phyloP scores from a whole-genome alignment of 2,329 filamentous ascomycete genomes.

The Metarhizium rileyi region DNA sequence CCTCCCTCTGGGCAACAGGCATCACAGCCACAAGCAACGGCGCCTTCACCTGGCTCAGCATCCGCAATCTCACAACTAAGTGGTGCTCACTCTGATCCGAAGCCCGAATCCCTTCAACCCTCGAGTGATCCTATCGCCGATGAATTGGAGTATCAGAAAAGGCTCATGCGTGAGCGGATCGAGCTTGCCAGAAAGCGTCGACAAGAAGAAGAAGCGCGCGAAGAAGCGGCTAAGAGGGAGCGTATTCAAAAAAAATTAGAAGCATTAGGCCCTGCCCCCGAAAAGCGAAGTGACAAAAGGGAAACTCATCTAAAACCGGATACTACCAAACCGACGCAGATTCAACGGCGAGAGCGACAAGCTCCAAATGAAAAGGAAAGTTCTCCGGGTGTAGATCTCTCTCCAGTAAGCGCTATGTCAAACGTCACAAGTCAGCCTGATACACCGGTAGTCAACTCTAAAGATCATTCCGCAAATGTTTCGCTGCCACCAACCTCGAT shows the following conservation, averaged over 20 bases:
- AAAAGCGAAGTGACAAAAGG: slow-evolving; percentile 49
- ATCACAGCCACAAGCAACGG: slow-evolving; percentile 18
- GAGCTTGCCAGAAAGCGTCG: slow-evolving; percentile 60
- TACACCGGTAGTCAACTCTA: slow-evolving; percentile 4
- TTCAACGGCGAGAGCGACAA: slow-evolving; percentile 23
- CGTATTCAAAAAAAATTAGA: slow-evolving; percentile 64
- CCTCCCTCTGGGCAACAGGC: slow-evolving; percentile 18
- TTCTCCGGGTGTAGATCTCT: background rate
- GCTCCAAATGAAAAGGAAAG: slow-evolving; percentile 10
- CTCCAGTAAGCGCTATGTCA: background rate
- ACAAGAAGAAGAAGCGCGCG: slow-evolving; percentile 58
- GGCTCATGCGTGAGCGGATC: slow-evolving; percentile 61
- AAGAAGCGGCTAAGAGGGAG: slow-evolving; percentile 62
- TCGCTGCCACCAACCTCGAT: slow-evolving; percentile 9
- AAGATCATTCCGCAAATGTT: slow-evolving; percentile 10
- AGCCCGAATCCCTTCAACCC: slow-evolving; percentile 21
- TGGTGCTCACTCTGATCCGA: slow-evolving; percentile 17
- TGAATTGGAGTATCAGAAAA: slow-evolving; percentile 56
- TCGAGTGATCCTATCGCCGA: slow-evolving; percentile 31
- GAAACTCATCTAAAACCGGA: slow-evolving; percentile 33
- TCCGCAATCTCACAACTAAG: slow-evolving; percentile 30
- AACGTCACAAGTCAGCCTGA: slow-evolving; percentile 1
- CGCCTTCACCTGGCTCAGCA: slow-evolving; percentile 32
- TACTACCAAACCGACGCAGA: slow-evolving; percentile 22
- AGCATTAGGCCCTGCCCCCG: slow-evolving; percentile 55